Base-by-base conservation (phyloP, 305 asterid genomes). In the Lippia alba region DNA sequence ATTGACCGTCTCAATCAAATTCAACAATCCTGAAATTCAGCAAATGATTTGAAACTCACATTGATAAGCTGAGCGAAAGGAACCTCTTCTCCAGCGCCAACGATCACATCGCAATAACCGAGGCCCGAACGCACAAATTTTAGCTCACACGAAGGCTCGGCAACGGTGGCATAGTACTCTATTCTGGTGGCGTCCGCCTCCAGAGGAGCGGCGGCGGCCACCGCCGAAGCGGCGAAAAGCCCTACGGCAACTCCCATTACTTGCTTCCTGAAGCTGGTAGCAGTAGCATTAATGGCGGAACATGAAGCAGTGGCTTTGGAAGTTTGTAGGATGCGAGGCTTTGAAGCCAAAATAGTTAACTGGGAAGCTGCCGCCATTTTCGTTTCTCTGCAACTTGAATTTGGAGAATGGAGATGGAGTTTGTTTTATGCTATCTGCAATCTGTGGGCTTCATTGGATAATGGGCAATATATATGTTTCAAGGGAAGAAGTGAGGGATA, bases 141-240 rank as follows among this genome's bases (percentile, higher is more conserved):
- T 76, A 92, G 80, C 84, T 89, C 94, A 54, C 97, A 92, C 16
- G 87, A 71, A 1, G 97, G 97, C 73, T 91, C 96, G 6, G 96
- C 48, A 0, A 84, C 79, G 39, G 97, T 92, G 74, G 97, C 97
- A 72, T 78, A 92, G 84, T 92, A 92, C 80, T 92, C 85, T 33
- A 91, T 85, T 68, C 96, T 79, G 19, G 96, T 89, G 79, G 97
- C 96, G 44, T 80, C 85, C 11, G 96, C 94, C 76, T 78, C 89
- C 74, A 87, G 53, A 34, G 97, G 95, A 9, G 88, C 12, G 46
- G 88, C 70, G 19, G 87, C 82, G 3, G 87, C 78, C 66, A 88
- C 87, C 67, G 84, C 77, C 0, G 96, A 70, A 51, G 96, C 88
- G 56, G 97, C 91, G 56, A 89, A 51, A 44, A 91, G 61, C 20